Conservation (phyloP, 805 yeast genomes). For the Candida oleophila region DNA sequence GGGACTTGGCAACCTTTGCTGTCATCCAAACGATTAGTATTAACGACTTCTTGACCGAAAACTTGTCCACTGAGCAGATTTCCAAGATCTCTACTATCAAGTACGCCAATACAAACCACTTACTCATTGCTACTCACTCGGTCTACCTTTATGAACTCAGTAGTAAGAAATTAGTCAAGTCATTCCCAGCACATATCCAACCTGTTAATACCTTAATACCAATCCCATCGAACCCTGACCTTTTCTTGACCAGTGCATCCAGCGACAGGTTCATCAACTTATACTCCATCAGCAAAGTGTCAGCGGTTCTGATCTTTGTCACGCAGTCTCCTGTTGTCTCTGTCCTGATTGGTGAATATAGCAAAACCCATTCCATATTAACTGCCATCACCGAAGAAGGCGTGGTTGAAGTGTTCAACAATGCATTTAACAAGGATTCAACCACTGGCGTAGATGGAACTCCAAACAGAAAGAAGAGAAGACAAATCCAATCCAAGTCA, state of each 20-base stretch:
- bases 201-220: slow-evolving; percentile 55
- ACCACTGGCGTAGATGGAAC: slow-evolving; percentile 10
- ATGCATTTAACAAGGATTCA: slow-evolving; percentile 19
- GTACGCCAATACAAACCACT: slow-evolving; percentile 35
- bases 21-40: slow-evolving; percentile 42
- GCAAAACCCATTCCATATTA: slow-evolving; percentile 33
- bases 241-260: slow-evolving; percentile 67
- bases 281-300: slow-evolving; percentile 47
- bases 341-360: slow-evolving; percentile 35
- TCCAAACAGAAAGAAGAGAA: slow-evolving; percentile 40
- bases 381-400: slow-evolving; percentile 76
- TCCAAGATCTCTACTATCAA: slow-evolving; percentile 28
- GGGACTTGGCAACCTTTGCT: slow-evolving; percentile 52
- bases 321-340: slow-evolving; percentile 60
- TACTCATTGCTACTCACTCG: slow-evolving; percentile 67
- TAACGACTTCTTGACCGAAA: slow-evolving; percentile 34
- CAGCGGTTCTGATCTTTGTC: slow-evolving; percentile 60
- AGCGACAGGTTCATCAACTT: slow-evolving; percentile 82
- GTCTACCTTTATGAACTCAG: slow-evolving; percentile 51
- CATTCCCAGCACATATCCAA: slow-evolving; percentile 76
- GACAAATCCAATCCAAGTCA: slow-evolving; percentile 53
- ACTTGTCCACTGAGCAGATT: slow-evolving; percentile 25
- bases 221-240: slow-evolving; percentile 33
- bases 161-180: slow-evolving; percentile 39
- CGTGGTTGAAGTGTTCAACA: slow-evolving; percentile 63